phyloP scores from a whole-genome alignment of 805 yeast genomes.

The Wickerhamomyces rabaulensis region DNA sequence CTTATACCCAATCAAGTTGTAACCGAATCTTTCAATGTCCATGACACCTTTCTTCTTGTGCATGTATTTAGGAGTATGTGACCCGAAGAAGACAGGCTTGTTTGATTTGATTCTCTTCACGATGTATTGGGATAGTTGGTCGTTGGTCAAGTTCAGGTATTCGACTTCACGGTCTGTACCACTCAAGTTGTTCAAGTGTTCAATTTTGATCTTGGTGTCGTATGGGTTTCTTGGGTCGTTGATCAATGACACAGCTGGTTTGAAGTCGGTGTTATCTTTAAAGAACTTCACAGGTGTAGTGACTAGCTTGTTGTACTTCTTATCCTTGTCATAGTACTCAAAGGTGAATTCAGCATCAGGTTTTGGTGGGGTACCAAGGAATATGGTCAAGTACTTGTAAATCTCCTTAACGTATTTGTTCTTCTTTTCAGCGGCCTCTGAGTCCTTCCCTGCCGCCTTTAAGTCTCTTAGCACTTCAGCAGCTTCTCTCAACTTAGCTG shows the following conservation, averaged over 20 bases:
- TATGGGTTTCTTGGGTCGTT: slow-evolving; percentile 79
- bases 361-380: slow-evolving; percentile 76
- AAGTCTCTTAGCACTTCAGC: slow-evolving; percentile 58
- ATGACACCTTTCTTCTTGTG: slow-evolving; percentile 59
- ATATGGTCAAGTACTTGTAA: slow-evolving; percentile 59
- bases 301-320: slow-evolving; percentile 39
- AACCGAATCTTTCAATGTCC: slow-evolving; percentile 68
- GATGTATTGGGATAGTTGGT: slow-evolving; percentile 52
- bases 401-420: slow-evolving; percentile 51
- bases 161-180: slow-evolving; percentile 60
- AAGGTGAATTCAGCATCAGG: slow-evolving; percentile 63
- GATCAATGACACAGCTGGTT: slow-evolving; percentile 57
- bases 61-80: slow-evolving; percentile 80
- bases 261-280: slow-evolving; percentile 42
- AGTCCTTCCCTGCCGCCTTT: slow-evolving; percentile 11
- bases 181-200: slow-evolving; percentile 66
- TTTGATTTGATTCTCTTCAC: slow-evolving; percentile 64
- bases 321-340: slow-evolving; percentile 74
- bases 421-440: slow-evolving; percentile 30
- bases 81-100: slow-evolving; percentile 83
- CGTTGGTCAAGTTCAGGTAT: slow-evolving; percentile 64
- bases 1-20: slow-evolving; percentile 50
- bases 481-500: slow-evolving; percentile 70
- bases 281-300: slow-evolving; percentile 67
- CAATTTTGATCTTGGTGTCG: slow-evolving; percentile 61